Evolutionary conservation across 768 basidiomycete genomes (phyloP), one percentile per base, ranked within the genome.

Genomic region (Pisolithus marmoratus): DNA sequence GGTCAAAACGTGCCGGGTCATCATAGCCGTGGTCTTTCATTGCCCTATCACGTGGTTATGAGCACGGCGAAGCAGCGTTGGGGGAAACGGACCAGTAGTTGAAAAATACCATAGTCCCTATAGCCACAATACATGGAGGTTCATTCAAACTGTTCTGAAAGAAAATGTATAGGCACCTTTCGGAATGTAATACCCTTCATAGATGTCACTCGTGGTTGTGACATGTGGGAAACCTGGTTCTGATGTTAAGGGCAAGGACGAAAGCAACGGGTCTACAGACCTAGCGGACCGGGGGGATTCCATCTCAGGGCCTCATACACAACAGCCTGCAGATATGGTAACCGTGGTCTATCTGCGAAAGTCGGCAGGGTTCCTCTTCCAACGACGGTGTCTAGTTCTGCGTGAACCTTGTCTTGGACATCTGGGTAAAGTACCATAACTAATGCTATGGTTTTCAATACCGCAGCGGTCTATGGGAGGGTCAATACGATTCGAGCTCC

Each of bases 341-440:
- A 54, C 11, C 45, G 54, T 6, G 54, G 29, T 29, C 47, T 53
- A 44, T 70, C 66, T 5, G 54, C 52, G 17, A 63, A 64, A 20
- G 52, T 55, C 8, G 67, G 68, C 1, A 67, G 44, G 11, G 60
- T 48, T 34, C 57, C 58, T n/a, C 41, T 49, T 11, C 58, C 60
- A 2, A 64, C 38, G 6, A 66, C 59, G 3, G 34, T 12, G 37
- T 67, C 67, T 2, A 70, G 53, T 26, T 70, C 63, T 2, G 50
- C 53, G 24, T 63, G 65, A 4, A 64, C 65, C 22, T 58, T 52
- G 15, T 36, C 49, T 45, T 64, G 62, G 8, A 60, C 59, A 2
- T 66, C 60, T 9, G 68, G 67, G 44, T 62, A 42, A n/a, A 62
- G 54, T 1, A 59, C 27, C 53, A 70, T 63, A 1, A 61, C 57